A percentile compares a stretch with the other conserved stretches of the same genome.
Evolutionary conservation across 306 rosid species (phyloP).

Genomic region (Nissolia schottii): DNA sequence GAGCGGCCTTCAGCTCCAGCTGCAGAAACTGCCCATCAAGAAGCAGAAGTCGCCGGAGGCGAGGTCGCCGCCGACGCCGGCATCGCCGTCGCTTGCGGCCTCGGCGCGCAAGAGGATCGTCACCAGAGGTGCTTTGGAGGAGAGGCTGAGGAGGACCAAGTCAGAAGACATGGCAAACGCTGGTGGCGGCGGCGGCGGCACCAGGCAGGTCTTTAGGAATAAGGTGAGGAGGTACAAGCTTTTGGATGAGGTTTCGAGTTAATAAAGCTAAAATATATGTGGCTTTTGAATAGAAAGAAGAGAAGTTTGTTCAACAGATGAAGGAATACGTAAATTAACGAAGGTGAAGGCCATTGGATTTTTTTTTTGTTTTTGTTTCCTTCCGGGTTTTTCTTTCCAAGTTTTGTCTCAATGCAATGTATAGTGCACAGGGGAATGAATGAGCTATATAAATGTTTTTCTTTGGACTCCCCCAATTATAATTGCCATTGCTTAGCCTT

Average conservation of each 20-base stretch:
- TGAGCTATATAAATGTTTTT: not conserved
- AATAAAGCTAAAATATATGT: not conserved
- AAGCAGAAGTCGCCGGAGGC: conserved; percentile 51
- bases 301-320: not conserved
- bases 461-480: not conserved
- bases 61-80: conserved; percentile 19
- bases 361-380: not conserved
- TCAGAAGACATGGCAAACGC: conserved; percentile 50
- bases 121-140: conserved; percentile 42
- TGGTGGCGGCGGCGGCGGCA: conserved; percentile 33
- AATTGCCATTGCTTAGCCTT: no score
- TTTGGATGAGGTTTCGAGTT: conserved; percentile 92
- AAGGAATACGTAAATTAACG: not conserved
- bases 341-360: not conserved
- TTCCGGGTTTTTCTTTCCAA: not conserved
- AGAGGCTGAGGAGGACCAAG: conserved; percentile 55
- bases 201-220: conserved; percentile 62
- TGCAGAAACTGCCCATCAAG: conserved; percentile 51
- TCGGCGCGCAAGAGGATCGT: conserved; percentile 53
- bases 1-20: conserved; percentile 21
- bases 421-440: conserved; percentile 20
- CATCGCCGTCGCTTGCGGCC: conserved; percentile 35
- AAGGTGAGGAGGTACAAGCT: conserved; percentile 97
- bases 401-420: conserved; percentile 37
- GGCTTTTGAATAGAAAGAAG: not conserved